Percentiles rank a stretch among this genome's conserved stretches.
Evolutionary conservation across 768 basidiomycete genomes (phyloP).

Genomic region (Boletus subcaerulescens): DNA sequence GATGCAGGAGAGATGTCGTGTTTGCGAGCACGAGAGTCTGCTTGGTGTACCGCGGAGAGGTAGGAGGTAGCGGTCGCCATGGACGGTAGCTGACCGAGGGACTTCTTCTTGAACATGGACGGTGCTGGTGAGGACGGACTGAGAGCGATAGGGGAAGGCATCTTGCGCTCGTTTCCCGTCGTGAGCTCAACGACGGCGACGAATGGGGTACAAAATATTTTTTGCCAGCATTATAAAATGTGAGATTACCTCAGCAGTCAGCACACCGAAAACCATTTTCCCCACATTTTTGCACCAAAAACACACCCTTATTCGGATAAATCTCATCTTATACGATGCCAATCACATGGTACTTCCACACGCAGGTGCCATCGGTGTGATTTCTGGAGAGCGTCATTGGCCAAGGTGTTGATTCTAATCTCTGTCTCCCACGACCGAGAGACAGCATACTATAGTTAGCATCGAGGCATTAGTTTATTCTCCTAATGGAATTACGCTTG

Average conservation of each 20-base stretch:
- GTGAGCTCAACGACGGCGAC: conserved; percentile 10
- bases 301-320: too few species aligned
- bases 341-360: too few species aligned
- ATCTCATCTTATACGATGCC: too few species aligned
- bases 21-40: conserved; percentile 64
- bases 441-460: too few species aligned
- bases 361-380: too few species aligned
- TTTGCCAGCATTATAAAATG: conserved; percentile 18
- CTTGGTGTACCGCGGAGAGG: conserved; percentile 57
- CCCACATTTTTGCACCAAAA: neutral
- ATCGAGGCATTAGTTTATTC: too few species aligned
- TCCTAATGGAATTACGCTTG: too few species aligned
- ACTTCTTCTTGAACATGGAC: conserved; percentile 62
- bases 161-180: conserved; percentile 12
- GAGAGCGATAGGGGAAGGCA: conserved; percentile 66
- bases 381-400: too few species aligned
- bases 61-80: conserved; percentile 57
- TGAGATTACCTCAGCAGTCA: conserved; percentile 25
- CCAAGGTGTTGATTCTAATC: too few species aligned
- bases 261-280: neutral
- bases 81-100: conserved; percentile 33
- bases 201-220: conserved; percentile 9
- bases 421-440: too few species aligned
- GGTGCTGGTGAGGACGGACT: conserved; percentile 46
- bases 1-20: conserved; percentile 50